phyloP scores from a whole-genome alignment of 352 stramenopile genomes.

The Phytophthora tubulina region DNA sequence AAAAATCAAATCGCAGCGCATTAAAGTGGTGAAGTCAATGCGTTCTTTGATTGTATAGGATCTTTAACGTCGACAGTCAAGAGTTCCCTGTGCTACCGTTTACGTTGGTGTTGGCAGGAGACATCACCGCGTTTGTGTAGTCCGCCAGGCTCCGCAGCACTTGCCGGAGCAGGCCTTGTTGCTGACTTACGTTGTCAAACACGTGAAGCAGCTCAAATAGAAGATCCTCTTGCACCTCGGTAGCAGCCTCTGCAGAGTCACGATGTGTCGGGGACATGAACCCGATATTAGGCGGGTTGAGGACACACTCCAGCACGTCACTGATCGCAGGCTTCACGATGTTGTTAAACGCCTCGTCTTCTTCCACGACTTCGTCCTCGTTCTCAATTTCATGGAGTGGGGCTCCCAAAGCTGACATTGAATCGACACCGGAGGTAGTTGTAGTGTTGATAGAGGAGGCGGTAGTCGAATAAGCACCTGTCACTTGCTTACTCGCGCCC shows the following conservation, averaged over 20 bases:
- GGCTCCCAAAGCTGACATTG: conserved; percentile 4
- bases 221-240: conserved; percentile 70
- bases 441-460: conserved; percentile 5
- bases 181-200: conserved; percentile 78
- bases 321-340: conserved; percentile 87
- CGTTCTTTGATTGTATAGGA: conserved; percentile 12
- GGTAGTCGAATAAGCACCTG: not conserved
- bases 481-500: conserved; percentile 10
- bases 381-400: conserved; percentile 36
- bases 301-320: conserved; percentile 66
- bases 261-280: conserved; percentile 36
- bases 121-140: conserved; percentile 41
- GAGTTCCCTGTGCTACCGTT: conserved; percentile 13
- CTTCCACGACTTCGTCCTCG: conserved; percentile 46
- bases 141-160: conserved; percentile 71
- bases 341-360: conserved; percentile 66
- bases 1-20: conserved; percentile 7
- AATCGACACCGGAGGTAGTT: conserved; percentile 9
- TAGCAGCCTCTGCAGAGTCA: conserved; percentile 39
- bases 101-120: conserved; percentile 18
- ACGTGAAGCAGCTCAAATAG: conserved; percentile 84
- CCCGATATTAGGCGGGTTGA: conserved; percentile 39
- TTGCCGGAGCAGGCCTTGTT: conserved; percentile 69
- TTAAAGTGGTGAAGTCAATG: conserved; percentile 12
- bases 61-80: not conserved